Conservation (phyloP, 768 basidiomycete species). For the Coprinellus micaceus region DNA sequence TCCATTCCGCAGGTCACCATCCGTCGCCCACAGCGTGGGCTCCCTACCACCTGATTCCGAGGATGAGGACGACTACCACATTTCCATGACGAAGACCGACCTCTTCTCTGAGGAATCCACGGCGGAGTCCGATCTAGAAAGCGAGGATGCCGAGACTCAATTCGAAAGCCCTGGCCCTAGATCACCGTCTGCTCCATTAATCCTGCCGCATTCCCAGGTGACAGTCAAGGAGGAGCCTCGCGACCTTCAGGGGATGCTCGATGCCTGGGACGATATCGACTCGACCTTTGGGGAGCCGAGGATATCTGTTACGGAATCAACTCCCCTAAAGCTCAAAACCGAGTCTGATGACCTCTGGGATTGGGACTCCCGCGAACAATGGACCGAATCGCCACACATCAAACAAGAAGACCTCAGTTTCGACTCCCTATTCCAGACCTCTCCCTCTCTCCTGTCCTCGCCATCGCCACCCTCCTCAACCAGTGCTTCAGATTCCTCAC, state of each 20-base stretch:
- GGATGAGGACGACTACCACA: slow-evolving; percentile 51
- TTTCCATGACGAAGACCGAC: slow-evolving; percentile 40
- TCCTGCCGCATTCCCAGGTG: slow-evolving; percentile 26
- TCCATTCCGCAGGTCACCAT: slow-evolving; percentile 53
- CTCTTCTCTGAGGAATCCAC: slow-evolving; percentile 24
- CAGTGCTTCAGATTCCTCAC: slow-evolving; percentile 22
- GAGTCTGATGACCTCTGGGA: slow-evolving; percentile 45
- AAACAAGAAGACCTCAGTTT: slow-evolving; percentile 49
- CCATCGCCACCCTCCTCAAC: slow-evolving; percentile 28
- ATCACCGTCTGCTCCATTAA: slow-evolving; percentile 55
- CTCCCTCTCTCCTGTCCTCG: slow-evolving; percentile 23
- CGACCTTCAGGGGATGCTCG: slow-evolving; percentile 62
- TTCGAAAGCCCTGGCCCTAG: slow-evolving; percentile 65
- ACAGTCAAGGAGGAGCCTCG: slow-evolving; percentile 57
- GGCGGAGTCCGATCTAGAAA: slow-evolving; percentile 40
- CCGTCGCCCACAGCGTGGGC: slow-evolving; percentile 51
- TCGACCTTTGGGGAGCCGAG: slow-evolving; percentile 37
- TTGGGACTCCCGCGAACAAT: slow-evolving; percentile 33
- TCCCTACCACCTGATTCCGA: slow-evolving; percentile 75
- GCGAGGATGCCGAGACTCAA: slow-evolving; percentile 58
- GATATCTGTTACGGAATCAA: slow-evolving; percentile 35
- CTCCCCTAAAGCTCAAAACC: slow-evolving; percentile 32
- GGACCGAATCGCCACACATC: slow-evolving; percentile 31
- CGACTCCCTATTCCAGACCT: slow-evolving; percentile 33
- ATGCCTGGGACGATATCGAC: slow-evolving; percentile 69